Evolutionary conservation across 2,329 filamentous ascomycete species (phyloP), one percentile per base, ranked within the genome.

Genomic region (Aspergillus candidus): DNA sequence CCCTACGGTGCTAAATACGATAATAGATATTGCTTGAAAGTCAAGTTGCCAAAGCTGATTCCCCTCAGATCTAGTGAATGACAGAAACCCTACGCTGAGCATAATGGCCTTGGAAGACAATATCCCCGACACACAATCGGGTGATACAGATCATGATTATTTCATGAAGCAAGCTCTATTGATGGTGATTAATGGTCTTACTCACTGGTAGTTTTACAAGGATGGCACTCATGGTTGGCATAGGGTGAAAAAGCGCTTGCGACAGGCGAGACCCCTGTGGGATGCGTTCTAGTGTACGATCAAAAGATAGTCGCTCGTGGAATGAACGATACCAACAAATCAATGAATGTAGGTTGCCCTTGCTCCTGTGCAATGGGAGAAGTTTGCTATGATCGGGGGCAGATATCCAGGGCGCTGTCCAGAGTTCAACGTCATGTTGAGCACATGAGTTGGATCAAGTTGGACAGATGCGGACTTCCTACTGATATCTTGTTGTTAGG

Each of bases 291-390:
- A 41, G 90, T 97, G 15, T 79, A 89, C 62, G 70, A 87, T 22
- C 83, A 82, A 52, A 75, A 80, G 54, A 77, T 96, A 51, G 89
- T 98, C 53, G 90, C 88, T 34, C 79, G 78, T 51, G 93, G 93
- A 50, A 96, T 96, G 86, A 98, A 98, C 59, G 93, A 94, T 51
- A 98, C 93, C 41, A 98, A 96, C 59, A 77, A 86, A 55, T 93
- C 86, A 18, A 81, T 91, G 60, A 81, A 80, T 63, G 76, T 78
- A 65, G 40, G 70, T 62, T 13, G 29, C 15, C 36, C 33, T 32
- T 13, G 31, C 14, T 30, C 22, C 6, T 27, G 22, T 27, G 22
- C 22, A 27, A 10, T 7, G 31, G 14, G 7, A 33, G 31, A 40
- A 12, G 12, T 27, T 10, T 10, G 3, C 10, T 10, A 27, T 27